These are phyloP conservation scores for Plasmodium ovale DNA, from an alignment of 169 alveolate species.

Conservation along the genomic window DNA sequence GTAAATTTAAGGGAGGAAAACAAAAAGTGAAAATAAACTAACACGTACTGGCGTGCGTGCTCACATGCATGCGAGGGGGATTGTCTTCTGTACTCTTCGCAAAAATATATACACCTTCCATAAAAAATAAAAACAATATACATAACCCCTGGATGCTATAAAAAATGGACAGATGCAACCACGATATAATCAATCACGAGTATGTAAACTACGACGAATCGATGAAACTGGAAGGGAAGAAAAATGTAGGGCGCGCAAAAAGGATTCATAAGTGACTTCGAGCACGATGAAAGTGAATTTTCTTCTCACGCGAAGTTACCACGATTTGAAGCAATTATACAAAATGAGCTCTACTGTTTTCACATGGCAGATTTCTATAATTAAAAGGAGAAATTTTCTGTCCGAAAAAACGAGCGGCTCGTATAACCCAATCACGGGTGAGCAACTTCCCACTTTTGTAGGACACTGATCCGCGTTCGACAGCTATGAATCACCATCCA, in stretches of 20 bases:
- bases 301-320: too few species aligned
- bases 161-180: conserved; percentile 34
- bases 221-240: conserved; percentile 47
- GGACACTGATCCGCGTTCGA: too few species aligned
- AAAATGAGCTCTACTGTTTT: not conserved
- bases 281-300: too few species aligned
- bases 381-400: conserved; percentile 38
- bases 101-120: not conserved
- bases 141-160: too few species aligned
- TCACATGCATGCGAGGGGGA: too few species aligned
- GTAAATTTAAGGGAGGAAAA: conserved; percentile 15
- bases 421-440: conserved; percentile 70
- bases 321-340: too few species aligned
- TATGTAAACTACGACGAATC: conserved; percentile 25
- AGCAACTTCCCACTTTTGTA: not conserved
- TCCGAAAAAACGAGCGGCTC: conserved; percentile 42
- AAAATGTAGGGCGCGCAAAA: conserved; percentile 21
- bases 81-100: too few species aligned
- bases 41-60: too few species aligned
- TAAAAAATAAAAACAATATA: not conserved
- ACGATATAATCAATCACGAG: conserved; percentile 59
- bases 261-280: too few species aligned
- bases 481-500: too few species aligned
- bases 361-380: not conserved
- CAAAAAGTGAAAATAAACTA: conserved; percentile 4